Base-by-base conservation (phyloP, 805 yeast genomes). In the Priceomyces carsonii region DNA sequence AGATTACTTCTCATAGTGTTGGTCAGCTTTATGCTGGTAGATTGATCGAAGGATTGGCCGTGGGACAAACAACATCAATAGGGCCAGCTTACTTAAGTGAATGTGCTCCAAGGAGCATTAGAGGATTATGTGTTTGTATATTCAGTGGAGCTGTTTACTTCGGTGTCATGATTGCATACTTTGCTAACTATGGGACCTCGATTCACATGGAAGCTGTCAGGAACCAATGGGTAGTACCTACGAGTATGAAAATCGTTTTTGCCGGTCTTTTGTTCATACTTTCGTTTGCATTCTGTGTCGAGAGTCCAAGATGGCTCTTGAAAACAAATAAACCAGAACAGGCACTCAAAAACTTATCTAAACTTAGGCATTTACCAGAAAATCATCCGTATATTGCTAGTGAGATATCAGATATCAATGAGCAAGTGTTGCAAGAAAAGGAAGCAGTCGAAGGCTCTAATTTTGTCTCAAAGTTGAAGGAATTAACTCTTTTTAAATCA, bases 61-160 rank as follows among this genome's bases (percentile, higher is more conserved):
- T 77, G 34, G 82, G 83, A n/a, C 75, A 75, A 45, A 71, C 82
- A 6, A 70, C 74, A 7, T 75, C 77, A 12, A 63, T 72, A 40
- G 81, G 80, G 5, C 82, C 82, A 9, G 63, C 75, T 33, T 76
- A 75, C 44, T 50, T 75, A 30, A 66, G 78, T 3, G 83, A 77
- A 48, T 66, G 73, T 23, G 62, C 80, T 10, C 82, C 83, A 13
- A 61, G 66, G 26, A 57, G 69, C 21, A 67, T 73, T 37, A 63
- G 82, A 54, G 82, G 82, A 26, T 45, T 73, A 32, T 69, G 76
- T 47, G 69, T 66, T 31, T 71, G 77, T 57, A 55, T 75, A 24
- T 78, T 75, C 48, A 71, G 79, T 3, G 82, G 82, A 40, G 73
- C 79, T 6, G 81, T 77, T 22, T 77, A 77, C 44, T 54, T 77